Base-by-base conservation (phyloP, 163 green algal species). In the Scenedesmus sp. region DNA sequence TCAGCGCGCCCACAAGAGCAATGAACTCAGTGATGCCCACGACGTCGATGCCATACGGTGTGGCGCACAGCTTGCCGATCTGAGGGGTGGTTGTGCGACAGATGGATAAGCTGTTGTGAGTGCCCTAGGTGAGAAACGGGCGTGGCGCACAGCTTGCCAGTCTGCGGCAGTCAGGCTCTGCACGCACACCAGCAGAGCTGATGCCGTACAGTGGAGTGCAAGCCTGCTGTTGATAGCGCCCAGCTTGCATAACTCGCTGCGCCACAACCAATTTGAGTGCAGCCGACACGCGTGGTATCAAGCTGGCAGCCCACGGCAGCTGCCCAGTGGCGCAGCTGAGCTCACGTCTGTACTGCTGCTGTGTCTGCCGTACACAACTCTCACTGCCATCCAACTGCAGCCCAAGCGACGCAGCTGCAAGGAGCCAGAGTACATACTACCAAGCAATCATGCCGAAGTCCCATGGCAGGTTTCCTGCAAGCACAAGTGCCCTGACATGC, bases 41-140 rank as follows among this genome's bases (percentile, higher is more conserved):
- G 10, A 99, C 96, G 89, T 99, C 97, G 1, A 99, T 94, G 66
- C 98, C 98, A 94, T 98, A 99, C 0, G 98, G 98, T 18, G 98
- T 99, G 46, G 97, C 97, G 89, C 98, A 99, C 86, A 99, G 96
- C 94, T 98, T 98, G 91, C 96, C 95, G 57, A 79, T 81, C 92
- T 96, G 91, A 70, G 10, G 62, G 7, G 16, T 70, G 62, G 18
- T 70, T 12, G 2, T 70, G 4, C 18, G 62, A 16, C 16, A 12
- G 62, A 23, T 70, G 9, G 62, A 46, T 46, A 2, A 70, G 62
- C 8, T 23, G 62, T 70, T 70, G 34, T 46, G 34, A 46, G 34
- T 46, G 34, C 34, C 34, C 34, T 46, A 46, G 34, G 34, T 46
- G 34, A 46, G 34, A 46, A 64, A 10, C 8, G 10, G 59, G 59